These are phyloP conservation scores for Paspalum vaginatum DNA, from an alignment of 176 grass and related monocot species.

Conservation along the genomic window DNA sequence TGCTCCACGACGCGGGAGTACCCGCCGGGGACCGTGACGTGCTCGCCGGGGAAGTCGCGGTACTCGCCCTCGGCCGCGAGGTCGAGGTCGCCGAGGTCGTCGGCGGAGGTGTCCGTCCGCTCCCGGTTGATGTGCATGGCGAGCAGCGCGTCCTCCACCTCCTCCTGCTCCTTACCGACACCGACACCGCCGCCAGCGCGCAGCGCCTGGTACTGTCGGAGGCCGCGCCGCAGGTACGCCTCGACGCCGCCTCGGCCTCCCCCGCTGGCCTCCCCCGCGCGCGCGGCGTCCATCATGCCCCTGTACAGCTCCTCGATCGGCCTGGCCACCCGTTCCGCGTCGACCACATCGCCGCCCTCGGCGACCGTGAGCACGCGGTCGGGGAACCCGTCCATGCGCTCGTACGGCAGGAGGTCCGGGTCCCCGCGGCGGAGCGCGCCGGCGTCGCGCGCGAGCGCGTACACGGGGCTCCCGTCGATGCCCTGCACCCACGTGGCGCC, in stretches of 20 bases:
- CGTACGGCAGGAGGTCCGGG: constrained; percentile 43
- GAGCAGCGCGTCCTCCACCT: constrained; percentile 69
- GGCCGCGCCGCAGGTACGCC: constrained; percentile 63
- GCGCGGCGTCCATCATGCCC: constrained; percentile 67
- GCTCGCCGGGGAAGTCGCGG: constrained; percentile 80
- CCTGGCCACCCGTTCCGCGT: constrained; percentile 45
- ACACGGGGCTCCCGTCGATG: constrained; percentile 71
- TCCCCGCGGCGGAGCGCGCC: constrained; percentile 33
- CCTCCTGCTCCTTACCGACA: constrained; percentile 37
- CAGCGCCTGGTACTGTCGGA: constrained; percentile 54
- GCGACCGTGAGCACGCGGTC: constrained; percentile 63
- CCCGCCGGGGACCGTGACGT: constrained; percentile 76
- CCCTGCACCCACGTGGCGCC: constrained; percentile 95
- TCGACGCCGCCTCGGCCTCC: constrained; percentile 38
- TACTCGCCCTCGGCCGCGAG: constrained; percentile 87
- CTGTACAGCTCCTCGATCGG: constrained; percentile 63
- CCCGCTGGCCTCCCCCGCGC: constrained; percentile 48
- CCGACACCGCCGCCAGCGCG: neutral
- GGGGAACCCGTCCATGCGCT: constrained; percentile 89
- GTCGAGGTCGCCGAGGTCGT: constrained; percentile 66
- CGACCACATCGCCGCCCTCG: constrained; percentile 64
- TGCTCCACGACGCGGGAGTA: constrained; percentile 68
- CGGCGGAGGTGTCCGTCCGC: constrained; percentile 66
- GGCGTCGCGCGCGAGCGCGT: constrained; percentile 59
- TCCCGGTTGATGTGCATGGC: constrained; percentile 66